phyloP scores from a whole-genome alignment of 2,329 filamentous ascomycete genomes.

The Scytalidium sp. region DNA sequence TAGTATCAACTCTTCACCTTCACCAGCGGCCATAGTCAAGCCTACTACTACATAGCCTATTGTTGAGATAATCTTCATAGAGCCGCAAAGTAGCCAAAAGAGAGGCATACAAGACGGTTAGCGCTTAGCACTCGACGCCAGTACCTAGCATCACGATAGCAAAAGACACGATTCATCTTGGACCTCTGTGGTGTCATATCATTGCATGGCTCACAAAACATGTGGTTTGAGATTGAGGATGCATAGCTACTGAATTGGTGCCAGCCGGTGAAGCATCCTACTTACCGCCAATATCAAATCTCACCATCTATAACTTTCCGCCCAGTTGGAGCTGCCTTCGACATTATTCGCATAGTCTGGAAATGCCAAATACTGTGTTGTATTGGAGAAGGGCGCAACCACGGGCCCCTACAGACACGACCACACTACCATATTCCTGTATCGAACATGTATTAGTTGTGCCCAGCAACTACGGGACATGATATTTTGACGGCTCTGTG shows the following conservation, averaged over 20 bases:
- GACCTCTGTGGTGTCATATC: slow-evolving; percentile 31
- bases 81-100: slow-evolving; percentile 39
- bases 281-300: not conserved
- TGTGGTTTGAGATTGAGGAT: slow-evolving; percentile 5
- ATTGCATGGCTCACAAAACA: slow-evolving; percentile 25
- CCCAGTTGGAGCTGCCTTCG: not conserved
- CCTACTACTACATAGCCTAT: slow-evolving; percentile 53
- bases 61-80: slow-evolving; percentile 69
- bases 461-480: not conserved
- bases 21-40: slow-evolving; percentile 31
- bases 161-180: slow-evolving; percentile 49
- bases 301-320: not conserved
- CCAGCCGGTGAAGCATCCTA: not conserved
- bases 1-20: slow-evolving; percentile 16
- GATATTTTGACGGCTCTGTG: not conserved
- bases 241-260: not conserved
- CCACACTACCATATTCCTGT: not conserved
- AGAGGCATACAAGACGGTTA: slow-evolving; percentile 43
- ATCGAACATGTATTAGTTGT: no score
- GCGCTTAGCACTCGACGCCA: slow-evolving; percentile 60
- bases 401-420: not conserved
- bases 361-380: not conserved
- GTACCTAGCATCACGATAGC: slow-evolving; percentile 77
- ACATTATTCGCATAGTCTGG: not conserved
- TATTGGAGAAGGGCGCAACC: not conserved